Base-by-base conservation (phyloP, 768 basidiomycete species). In the Tulasnella sp. region DNA sequence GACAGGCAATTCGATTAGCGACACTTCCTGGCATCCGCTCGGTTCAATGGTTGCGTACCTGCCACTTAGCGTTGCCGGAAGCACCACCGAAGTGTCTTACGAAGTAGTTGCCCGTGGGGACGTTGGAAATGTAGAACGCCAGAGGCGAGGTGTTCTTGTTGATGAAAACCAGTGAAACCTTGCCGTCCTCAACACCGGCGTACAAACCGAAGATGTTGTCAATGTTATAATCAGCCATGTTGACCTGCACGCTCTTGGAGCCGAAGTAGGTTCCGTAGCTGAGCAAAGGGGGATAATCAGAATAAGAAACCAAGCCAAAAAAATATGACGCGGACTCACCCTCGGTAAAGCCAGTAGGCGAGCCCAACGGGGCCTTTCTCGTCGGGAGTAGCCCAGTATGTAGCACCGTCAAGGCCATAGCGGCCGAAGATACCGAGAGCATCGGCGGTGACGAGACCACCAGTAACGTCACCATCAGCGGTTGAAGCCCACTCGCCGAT, bases 301-400 rank as follows among this genome's bases (percentile, higher is more conserved):
- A 23, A 55, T 26, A 5, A 10, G 37, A 11, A 32, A 13, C 29
- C 3, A 23, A 48, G 46, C 23, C 26, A 6, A 15, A 32, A 11
- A 57, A 23, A 3, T 37, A 39, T 10, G 48, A 42, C 23, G 13
- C 10, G 13, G 11, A 23, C 61, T 40, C 80, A 88, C 87, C 88
- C 88, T 84, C 88, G 83, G 83, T 83, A 89, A 7, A 89, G 83
- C 88, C 88, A 89, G 81, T 86, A 89, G 44, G 88, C 88, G 77
- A 89, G 82, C 32, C 88, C 88, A 39, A 87, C 81, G n/a, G 88
- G 87, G 6, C 86, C 86, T 42, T 84, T 81, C 81, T 87, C 86
- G 79, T 86, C 86, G 2, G 87, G 86, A 10, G 85, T 86, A 10
- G 83, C 84, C 88, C 88, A 89, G 82, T 89, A 89, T 0, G 88